phyloP scores from a whole-genome alignment of 257 asterid species.

The Penstemon eatonii region DNA sequence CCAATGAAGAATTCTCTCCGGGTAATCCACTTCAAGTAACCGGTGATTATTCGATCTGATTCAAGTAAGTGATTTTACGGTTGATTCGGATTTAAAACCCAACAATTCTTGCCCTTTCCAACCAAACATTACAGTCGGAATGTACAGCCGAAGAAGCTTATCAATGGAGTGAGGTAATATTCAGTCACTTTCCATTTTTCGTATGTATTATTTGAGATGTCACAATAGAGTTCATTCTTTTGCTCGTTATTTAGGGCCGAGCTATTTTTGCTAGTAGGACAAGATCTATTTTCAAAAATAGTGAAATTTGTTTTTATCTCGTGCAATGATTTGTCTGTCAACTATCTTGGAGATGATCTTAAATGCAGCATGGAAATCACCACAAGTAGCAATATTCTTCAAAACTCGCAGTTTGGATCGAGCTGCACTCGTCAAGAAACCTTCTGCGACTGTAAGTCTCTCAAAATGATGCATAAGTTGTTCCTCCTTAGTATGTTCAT shows the following conservation, averaged over 20 bases:
- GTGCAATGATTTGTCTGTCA: constrained; percentile 71
- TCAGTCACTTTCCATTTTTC: constrained; percentile 23
- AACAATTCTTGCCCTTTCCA: constrained; percentile 66
- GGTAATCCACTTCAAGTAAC: no score
- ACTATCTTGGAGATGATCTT: constrained; percentile 76
- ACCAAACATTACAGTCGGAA: constrained; percentile 73
- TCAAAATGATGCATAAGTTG: constrained; percentile 87
- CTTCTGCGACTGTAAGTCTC: constrained; percentile 84
- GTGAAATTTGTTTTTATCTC: constrained; percentile 81
- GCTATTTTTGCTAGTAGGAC: constrained; percentile 81
- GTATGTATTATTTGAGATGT: not conserved
- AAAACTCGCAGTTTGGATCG: constrained; percentile 61
- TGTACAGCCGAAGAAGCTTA: constrained; percentile 79
- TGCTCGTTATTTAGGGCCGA: constrained; percentile 45
- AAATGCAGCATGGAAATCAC: constrained; percentile 79
- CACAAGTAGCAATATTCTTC: constrained; percentile 74
- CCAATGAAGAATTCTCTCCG: no score
- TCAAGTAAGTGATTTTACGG: no score
- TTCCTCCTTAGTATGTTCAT: constrained; percentile 79
- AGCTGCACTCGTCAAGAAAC: constrained; percentile 63
- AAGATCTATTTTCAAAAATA: constrained; percentile 75
- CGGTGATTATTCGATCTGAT: no score
- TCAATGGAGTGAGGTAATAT: constrained; percentile 56
- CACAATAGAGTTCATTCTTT: not conserved
- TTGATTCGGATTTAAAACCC: no score